phyloP scores from a whole-genome alignment of 1,284 basidiomycete species.

The Marasmius oreades region DNA sequence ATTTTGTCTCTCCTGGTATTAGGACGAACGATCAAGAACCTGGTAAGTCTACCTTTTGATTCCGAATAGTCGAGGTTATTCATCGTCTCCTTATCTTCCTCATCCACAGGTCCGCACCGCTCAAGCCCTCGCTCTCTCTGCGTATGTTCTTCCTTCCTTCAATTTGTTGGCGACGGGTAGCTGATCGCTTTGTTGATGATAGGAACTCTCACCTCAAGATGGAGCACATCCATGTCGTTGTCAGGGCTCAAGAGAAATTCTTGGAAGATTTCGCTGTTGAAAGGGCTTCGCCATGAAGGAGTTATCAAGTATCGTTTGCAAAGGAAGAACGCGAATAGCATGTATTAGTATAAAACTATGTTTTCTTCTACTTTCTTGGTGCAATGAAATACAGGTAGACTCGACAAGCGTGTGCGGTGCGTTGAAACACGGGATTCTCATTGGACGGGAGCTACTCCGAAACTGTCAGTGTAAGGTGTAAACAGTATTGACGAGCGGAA shows the following conservation, averaged over 20 bases:
- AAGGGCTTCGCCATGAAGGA: background rate
- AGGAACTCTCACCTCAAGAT: slow-evolving; percentile 2
- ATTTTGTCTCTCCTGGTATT: no score
- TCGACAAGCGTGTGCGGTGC: no score
- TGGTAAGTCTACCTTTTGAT: background rate
- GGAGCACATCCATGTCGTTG: slow-evolving; percentile 11
- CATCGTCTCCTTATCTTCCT: background rate
- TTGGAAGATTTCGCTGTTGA: slow-evolving; percentile 11
- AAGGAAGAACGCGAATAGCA: background rate
- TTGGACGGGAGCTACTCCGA: no score
- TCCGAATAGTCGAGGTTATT: background rate
- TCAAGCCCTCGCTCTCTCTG: slow-evolving; percentile 9
- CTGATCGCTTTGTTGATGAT: background rate
- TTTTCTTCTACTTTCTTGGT: no score
- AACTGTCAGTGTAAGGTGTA: no score
- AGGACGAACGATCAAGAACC: slow-evolving; percentile 15
- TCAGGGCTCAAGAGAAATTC: slow-evolving; percentile 12
- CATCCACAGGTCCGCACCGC: slow-evolving; percentile 9
- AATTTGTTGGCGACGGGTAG: background rate
- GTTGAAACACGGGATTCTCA: no score
- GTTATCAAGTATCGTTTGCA: background rate
- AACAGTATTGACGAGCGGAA: no score
- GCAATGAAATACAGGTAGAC: no score
- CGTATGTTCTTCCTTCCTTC: background rate
- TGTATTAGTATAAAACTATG: no score